Base-by-base conservation (phyloP, 2,329 filamentous ascomycete genomes). In the Didymella arachidicola region DNA sequence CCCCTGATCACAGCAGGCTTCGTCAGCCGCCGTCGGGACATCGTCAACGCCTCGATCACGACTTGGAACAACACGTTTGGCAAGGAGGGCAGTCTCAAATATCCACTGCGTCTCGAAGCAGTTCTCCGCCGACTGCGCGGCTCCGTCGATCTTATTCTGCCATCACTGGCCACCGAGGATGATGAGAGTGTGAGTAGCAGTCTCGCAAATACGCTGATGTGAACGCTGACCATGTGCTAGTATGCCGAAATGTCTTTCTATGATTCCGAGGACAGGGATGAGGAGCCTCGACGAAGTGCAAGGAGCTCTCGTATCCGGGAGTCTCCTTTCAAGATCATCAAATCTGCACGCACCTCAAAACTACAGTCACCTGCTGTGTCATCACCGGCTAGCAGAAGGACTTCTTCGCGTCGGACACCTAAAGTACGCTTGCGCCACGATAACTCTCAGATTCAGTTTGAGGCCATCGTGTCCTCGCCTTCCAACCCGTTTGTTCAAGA, bases 401-500 rank as follows among this genome's bases (percentile, higher is more conserved):
- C 48, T 14, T 57, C 73, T 49, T 53, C 67, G 14, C 68, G 69
- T 43, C 66, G 63, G 27, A 79, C 75, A 48, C 75, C 76, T 12
- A 85, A 83, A 45, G 80, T 83, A 18, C 85, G 84, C 59, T 80
- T 88, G 27, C 86, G 90, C 32, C 92, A 96, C 66, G 86, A 96
- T 61, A 85, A 96, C 75, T 96, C 92, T 0, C 92, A 96, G 69
- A 84, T 96, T 26, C 84, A 91, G 42, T 95, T 95, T 69, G 86
- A 89, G 2, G 79, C 86, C 0, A 89, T 94, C 45, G 83, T 85
- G 29, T 86, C 87, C 12, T 86, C 88, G 0, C 79, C 83, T 3
- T 78, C 82, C 4, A 76, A 79, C 14, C 77, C 75, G 0, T 72
- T 74, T 19, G 65, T 71, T 3, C 71, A 83, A 2, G 88, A 91